These are phyloP conservation scores for Corynespora cassiicola DNA, from an alignment of 2,329 filamentous ascomycete genomes.

Conservation along the genomic window DNA sequence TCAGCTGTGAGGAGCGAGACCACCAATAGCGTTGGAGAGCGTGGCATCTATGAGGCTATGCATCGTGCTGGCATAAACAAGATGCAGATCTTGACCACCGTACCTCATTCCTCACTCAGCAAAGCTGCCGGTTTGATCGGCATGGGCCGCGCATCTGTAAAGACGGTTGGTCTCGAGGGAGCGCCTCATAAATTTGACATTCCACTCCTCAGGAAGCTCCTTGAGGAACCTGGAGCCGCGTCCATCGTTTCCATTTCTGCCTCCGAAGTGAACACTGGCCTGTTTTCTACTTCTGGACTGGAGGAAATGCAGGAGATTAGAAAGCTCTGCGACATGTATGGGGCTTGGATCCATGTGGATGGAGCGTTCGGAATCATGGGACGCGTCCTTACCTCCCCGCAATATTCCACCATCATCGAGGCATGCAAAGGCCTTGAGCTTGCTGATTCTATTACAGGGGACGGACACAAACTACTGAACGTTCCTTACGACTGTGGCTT, in stretches of 20 bases:
- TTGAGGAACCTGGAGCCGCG: constrained; percentile 63
- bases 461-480: constrained; percentile 92
- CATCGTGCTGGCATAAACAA: constrained; percentile 66
- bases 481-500: constrained; percentile 94
- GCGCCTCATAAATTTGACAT: constrained; percentile 76
- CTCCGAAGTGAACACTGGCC: constrained; percentile 89
- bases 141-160: constrained; percentile 73
- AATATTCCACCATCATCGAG: constrained; percentile 63
- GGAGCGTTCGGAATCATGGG: constrained; percentile 89
- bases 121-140: constrained; percentile 87
- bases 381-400: constrained; percentile 65
- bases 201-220: constrained; percentile 65
- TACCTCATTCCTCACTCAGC: constrained; percentile 81
- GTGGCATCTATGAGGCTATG: constrained; percentile 74
- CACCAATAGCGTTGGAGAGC: constrained; percentile 64
- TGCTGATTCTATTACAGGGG: constrained; percentile 85
- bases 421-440: constrained; percentile 72
- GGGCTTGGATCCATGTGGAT: constrained; percentile 89
- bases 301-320: constrained; percentile 70
- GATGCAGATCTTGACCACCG: constrained; percentile 79
- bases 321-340: constrained; percentile 72
- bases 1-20: constrained; percentile 42
- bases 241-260: constrained; percentile 82
- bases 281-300: constrained; percentile 69
- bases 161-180: constrained; percentile 60